phyloP scores from a whole-genome alignment of 441 rosid genomes.

The Capsella rubella region DNA sequence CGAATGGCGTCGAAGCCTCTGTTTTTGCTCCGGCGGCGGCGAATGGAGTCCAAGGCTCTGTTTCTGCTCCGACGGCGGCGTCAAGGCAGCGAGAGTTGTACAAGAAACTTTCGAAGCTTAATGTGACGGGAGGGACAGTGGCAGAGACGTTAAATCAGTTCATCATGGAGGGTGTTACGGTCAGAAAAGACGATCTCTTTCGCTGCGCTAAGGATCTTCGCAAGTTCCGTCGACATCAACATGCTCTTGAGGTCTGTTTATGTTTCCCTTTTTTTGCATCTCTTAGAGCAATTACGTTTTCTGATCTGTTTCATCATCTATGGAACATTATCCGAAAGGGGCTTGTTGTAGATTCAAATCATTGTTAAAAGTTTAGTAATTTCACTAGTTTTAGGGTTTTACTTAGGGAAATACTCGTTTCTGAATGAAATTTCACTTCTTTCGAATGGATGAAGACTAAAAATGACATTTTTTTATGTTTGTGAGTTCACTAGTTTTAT shows the following conservation, averaged over 20 bases:
- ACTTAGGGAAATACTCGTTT: neutral
- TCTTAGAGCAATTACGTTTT: neutral
- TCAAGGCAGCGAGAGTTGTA: constrained; percentile 47
- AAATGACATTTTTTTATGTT: neutral
- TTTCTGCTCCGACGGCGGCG: constrained; percentile 28
- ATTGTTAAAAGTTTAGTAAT: neutral
- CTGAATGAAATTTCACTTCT: neutral
- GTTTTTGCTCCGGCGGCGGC: constrained; percentile 15
- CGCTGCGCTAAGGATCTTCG: constrained; percentile 66
- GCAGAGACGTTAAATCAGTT: constrained; percentile 62
- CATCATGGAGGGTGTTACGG: constrained; percentile 59
- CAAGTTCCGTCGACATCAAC: constrained; percentile 56
- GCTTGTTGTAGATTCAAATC: neutral
- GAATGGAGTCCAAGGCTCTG: constrained; percentile 24
- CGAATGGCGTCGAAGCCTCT: constrained; percentile 19
- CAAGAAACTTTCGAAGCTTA: constrained; percentile 59
- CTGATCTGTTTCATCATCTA: neutral
- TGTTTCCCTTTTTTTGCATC: neutral
- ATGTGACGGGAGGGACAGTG: constrained; percentile 61
- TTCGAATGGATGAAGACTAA: neutral
- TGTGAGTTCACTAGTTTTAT: neutral
- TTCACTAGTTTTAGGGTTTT: neutral
- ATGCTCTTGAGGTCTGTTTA: constrained; percentile 71
- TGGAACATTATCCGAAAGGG: neutral
- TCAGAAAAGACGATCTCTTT: constrained; percentile 55